Evolutionary conservation across 805 yeast genomes (phyloP).

Genomic region (Lipomyces anomalus): DNA sequence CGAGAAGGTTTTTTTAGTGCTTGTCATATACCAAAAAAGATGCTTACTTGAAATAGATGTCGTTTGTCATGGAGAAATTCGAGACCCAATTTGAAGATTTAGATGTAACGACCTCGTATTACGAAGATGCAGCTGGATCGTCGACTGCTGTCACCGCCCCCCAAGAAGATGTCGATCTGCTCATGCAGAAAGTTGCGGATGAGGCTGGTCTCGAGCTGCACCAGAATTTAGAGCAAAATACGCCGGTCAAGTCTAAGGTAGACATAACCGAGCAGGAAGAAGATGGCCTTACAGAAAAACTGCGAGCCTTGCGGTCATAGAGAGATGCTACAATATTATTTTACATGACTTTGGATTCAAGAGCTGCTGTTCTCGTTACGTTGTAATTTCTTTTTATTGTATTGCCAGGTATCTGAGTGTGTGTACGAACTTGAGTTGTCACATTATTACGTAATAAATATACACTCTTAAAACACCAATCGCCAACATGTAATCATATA

Average conservation of each 20-base stretch:
- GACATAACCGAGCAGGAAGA: constrained; percentile 56
- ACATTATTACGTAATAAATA: too few species aligned
- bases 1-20: constrained; percentile 44
- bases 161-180: constrained; percentile 87
- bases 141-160: constrained; percentile 88
- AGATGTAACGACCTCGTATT: constrained; percentile 88
- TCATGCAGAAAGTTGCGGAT: constrained; percentile 90
- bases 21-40: not conserved
- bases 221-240: constrained; percentile 59
- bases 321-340: not conserved
- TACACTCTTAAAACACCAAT: too few species aligned
- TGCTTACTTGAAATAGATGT: constrained; percentile 40
- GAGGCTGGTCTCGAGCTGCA: constrained; percentile 93
- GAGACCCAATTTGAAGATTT: constrained; percentile 94
- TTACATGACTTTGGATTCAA: too few species aligned
- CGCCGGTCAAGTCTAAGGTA: constrained; percentile 52
- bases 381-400: too few species aligned
- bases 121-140: constrained; percentile 82
- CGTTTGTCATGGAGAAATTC: constrained; percentile 94
- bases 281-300: constrained; percentile 78
- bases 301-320: constrained; percentile 66
- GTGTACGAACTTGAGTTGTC: too few species aligned
- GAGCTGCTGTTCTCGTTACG: too few species aligned
- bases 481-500: too few species aligned
- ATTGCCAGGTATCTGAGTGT: too few species aligned